Percentiles rank a stretch among this genome's conserved stretches.
Conservation (phyloP, 495 filamentous ascomycete genomes). For the Neurospora sp. region DNA sequence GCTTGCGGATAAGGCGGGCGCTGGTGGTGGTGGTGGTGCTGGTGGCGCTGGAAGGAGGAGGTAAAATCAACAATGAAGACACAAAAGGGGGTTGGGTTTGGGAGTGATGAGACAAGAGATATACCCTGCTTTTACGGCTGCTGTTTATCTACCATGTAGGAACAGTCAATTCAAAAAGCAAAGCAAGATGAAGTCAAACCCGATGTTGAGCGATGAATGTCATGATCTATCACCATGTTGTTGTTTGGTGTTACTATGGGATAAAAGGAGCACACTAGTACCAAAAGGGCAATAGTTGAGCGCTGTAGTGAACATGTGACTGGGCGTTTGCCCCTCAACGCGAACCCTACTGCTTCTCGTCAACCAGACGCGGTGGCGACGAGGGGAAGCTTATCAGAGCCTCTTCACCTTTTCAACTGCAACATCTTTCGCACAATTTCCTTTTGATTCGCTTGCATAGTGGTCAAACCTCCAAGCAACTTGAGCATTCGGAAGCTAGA, state of each 20-base stretch:
- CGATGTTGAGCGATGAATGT: not conserved
- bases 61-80: not conserved
- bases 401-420: not conserved
- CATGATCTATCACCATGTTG: not conserved
- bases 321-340: not conserved
- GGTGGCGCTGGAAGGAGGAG: conserved; percentile 25
- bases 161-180: not conserved
- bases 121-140: not conserved
- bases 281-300: not conserved
- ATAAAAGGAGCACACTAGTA: not conserved
- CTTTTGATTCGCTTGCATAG: too few species aligned
- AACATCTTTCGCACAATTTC: not conserved
- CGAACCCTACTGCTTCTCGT: not conserved
- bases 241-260: not conserved
- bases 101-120: not conserved
- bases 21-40: conserved; percentile 40
- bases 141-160: not conserved
- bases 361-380: not conserved
- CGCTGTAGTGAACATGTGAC: not conserved
- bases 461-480: not conserved
- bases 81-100: not conserved
- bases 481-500: not conserved
- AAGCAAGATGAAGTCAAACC: not conserved
- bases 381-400: not conserved
- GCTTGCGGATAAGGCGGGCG: conserved; percentile 54